Percentiles rank a stretch among this genome's conserved stretches.
Conservation (phyloP, 768 basidiomycete genomes). For the Gymnopilus junonius region DNA sequence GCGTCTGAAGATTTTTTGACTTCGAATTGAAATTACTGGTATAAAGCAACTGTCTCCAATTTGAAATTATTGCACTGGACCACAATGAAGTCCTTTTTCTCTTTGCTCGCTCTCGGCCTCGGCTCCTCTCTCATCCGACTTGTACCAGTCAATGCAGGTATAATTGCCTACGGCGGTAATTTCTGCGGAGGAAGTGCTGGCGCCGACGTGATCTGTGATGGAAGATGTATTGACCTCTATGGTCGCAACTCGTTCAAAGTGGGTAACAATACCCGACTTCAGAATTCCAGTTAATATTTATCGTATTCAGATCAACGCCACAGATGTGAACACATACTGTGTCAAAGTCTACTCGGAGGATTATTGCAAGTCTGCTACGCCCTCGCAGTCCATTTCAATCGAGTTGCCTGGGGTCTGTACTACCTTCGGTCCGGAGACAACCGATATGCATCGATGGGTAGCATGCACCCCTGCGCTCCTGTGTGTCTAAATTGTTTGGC, state of each 20-base stretch:
- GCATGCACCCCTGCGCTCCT: background rate
- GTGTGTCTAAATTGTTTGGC: background rate
- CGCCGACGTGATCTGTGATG: background rate
- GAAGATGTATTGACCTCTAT: background rate
- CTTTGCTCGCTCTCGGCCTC: background rate
- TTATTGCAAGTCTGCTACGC: background rate
- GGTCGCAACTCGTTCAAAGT: background rate
- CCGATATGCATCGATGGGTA: background rate
- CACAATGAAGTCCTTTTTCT: background rate
- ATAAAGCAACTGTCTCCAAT: no score
- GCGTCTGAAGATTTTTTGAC: no score
- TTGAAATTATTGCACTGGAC: no score
- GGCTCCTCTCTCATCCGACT: background rate
- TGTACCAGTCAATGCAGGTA: background rate
- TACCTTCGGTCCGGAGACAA: no score
- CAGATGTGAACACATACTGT: background rate
- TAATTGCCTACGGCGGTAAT: background rate
- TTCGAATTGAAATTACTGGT: no score
- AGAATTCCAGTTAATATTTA: background rate
- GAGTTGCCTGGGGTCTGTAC: no score
- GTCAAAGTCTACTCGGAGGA: background rate
- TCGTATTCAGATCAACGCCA: background rate
- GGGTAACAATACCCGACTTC: background rate
- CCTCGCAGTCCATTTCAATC: no score
- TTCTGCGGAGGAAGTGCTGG: background rate